Conservation (phyloP, 2,329 filamentous ascomycete genomes). For the Aspergillus sp. region DNA sequence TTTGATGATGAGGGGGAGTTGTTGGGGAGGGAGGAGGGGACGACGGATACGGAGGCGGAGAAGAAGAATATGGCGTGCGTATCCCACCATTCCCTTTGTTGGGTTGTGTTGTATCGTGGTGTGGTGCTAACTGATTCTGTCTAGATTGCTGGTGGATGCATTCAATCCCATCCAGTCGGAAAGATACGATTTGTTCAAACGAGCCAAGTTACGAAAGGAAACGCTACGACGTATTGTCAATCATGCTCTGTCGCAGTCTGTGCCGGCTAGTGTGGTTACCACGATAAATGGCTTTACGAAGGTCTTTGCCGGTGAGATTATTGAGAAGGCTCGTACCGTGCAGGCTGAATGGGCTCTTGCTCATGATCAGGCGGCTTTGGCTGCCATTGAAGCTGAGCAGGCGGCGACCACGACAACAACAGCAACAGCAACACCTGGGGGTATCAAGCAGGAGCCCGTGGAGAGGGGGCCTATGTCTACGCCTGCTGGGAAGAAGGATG, state of each 20-base stretch:
- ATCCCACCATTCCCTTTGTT: too few relatives aligned
- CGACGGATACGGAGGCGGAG: constrained; percentile 53
- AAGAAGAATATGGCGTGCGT: constrained; percentile 52
- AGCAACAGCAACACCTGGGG: not conserved
- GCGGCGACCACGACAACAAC: constrained; percentile 46
- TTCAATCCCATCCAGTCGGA: constrained; percentile 51
- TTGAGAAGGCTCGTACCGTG: constrained; percentile 65
- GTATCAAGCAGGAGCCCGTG: constrained; percentile 29
- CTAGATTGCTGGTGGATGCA: constrained; percentile 48
- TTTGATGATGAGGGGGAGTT: constrained; percentile 50
- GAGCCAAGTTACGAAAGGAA: constrained; percentile 52
- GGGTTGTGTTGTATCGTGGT: too few relatives aligned
- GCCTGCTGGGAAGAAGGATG: constrained; percentile 10
- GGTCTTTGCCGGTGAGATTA: constrained; percentile 65
- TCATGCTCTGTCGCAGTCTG: constrained; percentile 66
- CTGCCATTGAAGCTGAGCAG: constrained; percentile 59
- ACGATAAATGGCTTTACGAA: constrained; percentile 67
- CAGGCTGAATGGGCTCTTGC: constrained; percentile 56
- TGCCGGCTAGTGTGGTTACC: constrained; percentile 64
- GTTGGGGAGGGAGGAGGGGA: constrained; percentile 46
- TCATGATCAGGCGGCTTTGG: constrained; percentile 54
- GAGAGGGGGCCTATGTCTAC: constrained; percentile 13
- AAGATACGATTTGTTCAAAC: constrained; percentile 53
- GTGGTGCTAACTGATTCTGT: not conserved
- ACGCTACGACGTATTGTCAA: constrained; percentile 62